Conservation (phyloP, 148 eudicot genomes). For the Rhododendron mucronatum region DNA sequence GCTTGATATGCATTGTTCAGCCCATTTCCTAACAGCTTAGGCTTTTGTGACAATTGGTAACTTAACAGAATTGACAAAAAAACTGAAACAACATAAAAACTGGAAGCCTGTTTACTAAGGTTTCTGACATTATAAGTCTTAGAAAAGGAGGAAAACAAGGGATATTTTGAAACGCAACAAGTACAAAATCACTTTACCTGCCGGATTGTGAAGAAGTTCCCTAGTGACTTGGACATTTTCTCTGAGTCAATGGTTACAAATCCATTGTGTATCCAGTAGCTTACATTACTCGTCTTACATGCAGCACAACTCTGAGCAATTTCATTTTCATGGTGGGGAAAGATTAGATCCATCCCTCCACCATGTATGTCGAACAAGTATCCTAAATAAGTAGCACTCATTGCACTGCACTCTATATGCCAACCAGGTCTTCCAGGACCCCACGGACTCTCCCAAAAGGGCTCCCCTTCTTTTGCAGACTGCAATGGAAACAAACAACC, state of each 20-base stretch:
- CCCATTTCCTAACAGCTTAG: not conserved
- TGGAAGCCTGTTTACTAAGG: not conserved
- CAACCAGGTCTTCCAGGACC: constrained; percentile 99
- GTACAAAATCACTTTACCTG: constrained; percentile 45
- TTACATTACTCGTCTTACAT: constrained; percentile 63
- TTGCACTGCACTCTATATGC: constrained; percentile 99
- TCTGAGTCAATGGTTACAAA: constrained; percentile 84
- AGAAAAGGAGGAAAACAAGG: not conserved
- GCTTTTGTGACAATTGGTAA: not conserved
- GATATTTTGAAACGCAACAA: not conserved
- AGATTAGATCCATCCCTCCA: constrained; percentile 97
- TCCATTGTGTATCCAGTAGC: constrained; percentile 95
- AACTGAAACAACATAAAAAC: not conserved
- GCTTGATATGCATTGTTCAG: not conserved
- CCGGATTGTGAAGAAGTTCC: constrained; percentile 94
- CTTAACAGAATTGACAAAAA: not conserved
- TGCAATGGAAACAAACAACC: constrained; percentile 27
- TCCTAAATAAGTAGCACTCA: constrained; percentile 88
- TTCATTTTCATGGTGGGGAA: constrained; percentile 99
- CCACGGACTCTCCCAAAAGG: constrained; percentile 99
- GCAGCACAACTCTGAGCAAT: constrained; percentile 98
- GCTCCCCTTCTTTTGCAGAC: constrained; percentile 96
- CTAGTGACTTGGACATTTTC: constrained; percentile 99
- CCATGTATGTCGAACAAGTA: constrained; percentile 94
- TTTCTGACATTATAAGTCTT: not conserved